Conservation (phyloP, 2,329 filamentous ascomycete species). For the Calonectria multiphialidica region DNA sequence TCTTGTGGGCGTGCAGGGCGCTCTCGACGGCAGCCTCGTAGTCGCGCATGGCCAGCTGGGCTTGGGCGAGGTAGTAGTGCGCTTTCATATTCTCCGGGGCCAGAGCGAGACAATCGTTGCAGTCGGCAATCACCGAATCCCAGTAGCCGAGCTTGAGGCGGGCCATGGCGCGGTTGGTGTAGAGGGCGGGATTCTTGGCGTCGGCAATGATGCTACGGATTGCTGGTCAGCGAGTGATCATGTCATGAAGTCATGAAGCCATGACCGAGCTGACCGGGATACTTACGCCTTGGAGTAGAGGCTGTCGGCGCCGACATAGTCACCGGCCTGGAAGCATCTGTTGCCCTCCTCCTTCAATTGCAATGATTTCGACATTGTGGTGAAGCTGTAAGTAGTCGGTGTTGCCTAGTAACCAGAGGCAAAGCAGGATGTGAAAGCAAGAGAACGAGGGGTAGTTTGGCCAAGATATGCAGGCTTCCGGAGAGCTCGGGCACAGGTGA, state of each 20-base stretch:
- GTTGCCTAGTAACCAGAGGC: neutral
- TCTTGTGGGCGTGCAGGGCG: conserved; percentile 78
- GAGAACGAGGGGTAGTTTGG: neutral
- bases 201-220: conserved; percentile 78
- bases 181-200: conserved; percentile 81
- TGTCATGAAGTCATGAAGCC: conserved; percentile 4
- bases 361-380: conserved; percentile 50
- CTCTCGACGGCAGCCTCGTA: conserved; percentile 79
- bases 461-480: neutral
- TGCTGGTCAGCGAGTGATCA: neutral
- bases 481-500: conserved; percentile 6
- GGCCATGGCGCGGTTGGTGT: conserved; percentile 90
- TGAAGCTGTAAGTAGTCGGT: neutral
- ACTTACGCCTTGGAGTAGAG: conserved; percentile 79
- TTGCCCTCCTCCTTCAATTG: conserved; percentile 72
- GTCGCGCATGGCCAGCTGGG: conserved; percentile 75
- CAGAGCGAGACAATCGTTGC: conserved; percentile 79
- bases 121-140: conserved; percentile 83
- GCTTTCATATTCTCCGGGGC: conserved; percentile 80
- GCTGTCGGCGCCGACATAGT: conserved; percentile 75
- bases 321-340: conserved; percentile 71
- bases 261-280: neutral
- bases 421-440: neutral
- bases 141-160: conserved; percentile 81
- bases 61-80: conserved; percentile 85